These are phyloP conservation scores for Phytophthora meadii DNA, from an alignment of 352 stramenopile genomes.

Conservation along the genomic window DNA sequence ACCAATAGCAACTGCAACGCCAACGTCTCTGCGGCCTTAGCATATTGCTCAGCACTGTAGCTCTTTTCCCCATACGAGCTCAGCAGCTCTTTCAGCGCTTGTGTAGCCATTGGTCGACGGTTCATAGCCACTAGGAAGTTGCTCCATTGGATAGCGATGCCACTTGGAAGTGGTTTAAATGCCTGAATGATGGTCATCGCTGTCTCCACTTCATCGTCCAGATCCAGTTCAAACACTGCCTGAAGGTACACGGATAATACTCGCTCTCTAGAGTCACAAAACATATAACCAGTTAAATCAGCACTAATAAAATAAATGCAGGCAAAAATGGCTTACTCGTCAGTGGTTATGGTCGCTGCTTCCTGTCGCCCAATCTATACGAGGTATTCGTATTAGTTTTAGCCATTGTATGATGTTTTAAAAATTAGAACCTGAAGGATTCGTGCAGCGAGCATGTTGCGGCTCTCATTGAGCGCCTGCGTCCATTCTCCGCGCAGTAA, in stretches of 20 bases:
- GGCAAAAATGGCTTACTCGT: slow-evolving; percentile 28
- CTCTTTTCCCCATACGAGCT: slow-evolving; percentile 9
- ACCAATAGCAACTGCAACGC: slow-evolving; percentile 57
- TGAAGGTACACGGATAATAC: slow-evolving; percentile 75
- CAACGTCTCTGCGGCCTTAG: slow-evolving; percentile 43
- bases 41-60: slow-evolving; percentile 34
- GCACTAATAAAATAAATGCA: no score
- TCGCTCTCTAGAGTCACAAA: slow-evolving; percentile 46
- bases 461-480: slow-evolving; percentile 58
- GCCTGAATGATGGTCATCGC: slow-evolving; percentile 44
- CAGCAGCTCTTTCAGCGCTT: slow-evolving; percentile 39
- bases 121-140: slow-evolving; percentile 77
- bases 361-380: slow-evolving; percentile 26
- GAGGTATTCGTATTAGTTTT: not conserved
- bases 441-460: slow-evolving; percentile 39
- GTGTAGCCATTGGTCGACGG: slow-evolving; percentile 33
- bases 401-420: not conserved
- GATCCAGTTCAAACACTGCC: slow-evolving; percentile 64
- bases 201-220: slow-evolving; percentile 64
- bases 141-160: slow-evolving; percentile 58
- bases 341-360: slow-evolving; percentile 20
- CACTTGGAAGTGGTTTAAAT: slow-evolving; percentile 52
- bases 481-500: slow-evolving; percentile 70
- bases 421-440: slow-evolving; percentile 34
- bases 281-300: not conserved